A percentile compares a stretch with the other conserved stretches of the same genome.
Evolutionary conservation across 1,284 basidiomycete genomes (phyloP).

Genomic region (Puccinia novopanici): DNA sequence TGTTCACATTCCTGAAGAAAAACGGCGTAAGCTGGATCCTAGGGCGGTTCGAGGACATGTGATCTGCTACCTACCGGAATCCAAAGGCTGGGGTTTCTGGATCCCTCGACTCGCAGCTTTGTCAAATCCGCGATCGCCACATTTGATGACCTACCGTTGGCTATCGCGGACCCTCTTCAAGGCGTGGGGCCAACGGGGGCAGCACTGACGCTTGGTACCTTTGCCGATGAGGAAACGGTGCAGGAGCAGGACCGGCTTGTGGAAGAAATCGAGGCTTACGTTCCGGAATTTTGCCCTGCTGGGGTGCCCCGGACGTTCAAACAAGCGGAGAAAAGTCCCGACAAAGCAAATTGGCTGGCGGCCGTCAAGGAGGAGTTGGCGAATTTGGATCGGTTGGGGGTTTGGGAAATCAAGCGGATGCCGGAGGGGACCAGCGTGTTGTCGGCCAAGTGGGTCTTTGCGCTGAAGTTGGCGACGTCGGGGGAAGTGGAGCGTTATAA

Average conservation of each 20-base stretch:
- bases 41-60: background rate
- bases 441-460: background rate
- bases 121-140: background rate
- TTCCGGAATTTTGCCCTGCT: too few relatives aligned
- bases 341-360: background rate
- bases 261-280: background rate
- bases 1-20: conserved; percentile 4
- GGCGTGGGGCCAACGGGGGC: too few relatives aligned
- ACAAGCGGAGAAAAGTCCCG: background rate
- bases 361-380: background rate
- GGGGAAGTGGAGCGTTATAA: background rate
- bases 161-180: too few relatives aligned
- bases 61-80: background rate
- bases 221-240: background rate
- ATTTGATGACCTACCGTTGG: background rate
- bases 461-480: background rate
- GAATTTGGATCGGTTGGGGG: background rate
- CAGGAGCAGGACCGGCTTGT: background rate
- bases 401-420: background rate
- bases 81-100: conserved; percentile 24
- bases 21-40: background rate
- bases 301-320: background rate
- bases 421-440: background rate
- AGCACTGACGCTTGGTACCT: background rate
- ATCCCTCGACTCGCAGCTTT: background rate